Conservation (phyloP, 495 filamentous ascomycete species). For the Tuber magnatum region DNA sequence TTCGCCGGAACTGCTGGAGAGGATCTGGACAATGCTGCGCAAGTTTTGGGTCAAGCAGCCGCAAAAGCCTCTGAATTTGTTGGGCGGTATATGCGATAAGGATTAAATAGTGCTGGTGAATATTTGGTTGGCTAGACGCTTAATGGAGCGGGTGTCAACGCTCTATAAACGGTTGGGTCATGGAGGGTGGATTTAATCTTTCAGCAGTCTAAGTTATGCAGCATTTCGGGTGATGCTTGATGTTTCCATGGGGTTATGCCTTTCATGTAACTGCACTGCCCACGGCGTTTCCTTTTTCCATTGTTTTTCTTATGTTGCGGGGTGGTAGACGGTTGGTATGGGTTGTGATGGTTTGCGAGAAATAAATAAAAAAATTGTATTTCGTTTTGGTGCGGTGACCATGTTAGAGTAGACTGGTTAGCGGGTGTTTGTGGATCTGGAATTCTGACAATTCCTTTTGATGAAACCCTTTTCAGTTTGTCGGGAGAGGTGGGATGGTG, state of each 20-base stretch:
- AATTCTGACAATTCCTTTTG: not conserved
- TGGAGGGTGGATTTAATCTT: not conserved
- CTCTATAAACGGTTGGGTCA: not conserved
- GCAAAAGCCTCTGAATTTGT: constrained; percentile 80
- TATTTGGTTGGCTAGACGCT: not conserved
- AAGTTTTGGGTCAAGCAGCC: constrained; percentile 76
- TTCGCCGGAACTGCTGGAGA: constrained; percentile 94
- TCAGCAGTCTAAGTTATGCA: not conserved
- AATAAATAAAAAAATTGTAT: constrained; percentile 7
- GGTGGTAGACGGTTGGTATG: not conserved
- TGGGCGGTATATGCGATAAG: constrained; percentile 59
- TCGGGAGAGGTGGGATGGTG: not conserved
- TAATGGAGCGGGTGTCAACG: not conserved
- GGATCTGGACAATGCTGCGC: constrained; percentile 81
- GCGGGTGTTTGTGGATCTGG: not conserved
- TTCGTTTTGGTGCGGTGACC: not conserved
- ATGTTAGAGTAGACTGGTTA: not conserved
- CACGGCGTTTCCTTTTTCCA: not conserved
- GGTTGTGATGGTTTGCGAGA: not conserved
- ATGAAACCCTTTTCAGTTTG: not conserved
- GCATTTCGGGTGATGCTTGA: not conserved
- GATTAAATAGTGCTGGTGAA: not conserved
- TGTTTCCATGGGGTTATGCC: not conserved
- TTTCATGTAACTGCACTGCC: not conserved
- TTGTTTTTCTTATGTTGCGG: not conserved